Base-by-base conservation (phyloP, 306 rosid species). In the Rosa chinensis region DNA sequence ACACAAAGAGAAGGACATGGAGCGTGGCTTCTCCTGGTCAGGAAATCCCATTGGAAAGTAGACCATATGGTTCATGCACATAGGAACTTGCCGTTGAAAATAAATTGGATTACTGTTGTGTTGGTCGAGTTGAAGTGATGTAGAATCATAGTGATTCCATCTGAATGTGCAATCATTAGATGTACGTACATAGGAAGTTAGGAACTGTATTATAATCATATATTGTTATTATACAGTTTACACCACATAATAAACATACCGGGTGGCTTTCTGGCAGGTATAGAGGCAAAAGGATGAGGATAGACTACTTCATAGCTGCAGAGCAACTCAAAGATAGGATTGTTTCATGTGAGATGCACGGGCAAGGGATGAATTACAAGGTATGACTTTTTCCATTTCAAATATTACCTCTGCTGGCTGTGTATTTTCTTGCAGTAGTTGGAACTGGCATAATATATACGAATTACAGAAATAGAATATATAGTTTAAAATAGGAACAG, bases 251-350 rank as follows among this genome's bases (percentile, higher is more conserved):
- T 79, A 28, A 70, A 69, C 53, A 78, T 85, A 84, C 68, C 10
- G 21, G 37, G 28, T 75, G 37, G 77, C 78, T 82, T 79, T 73
- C 81, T 81, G 80, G 85, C 82, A 95, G 99, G 96, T 92, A 95
- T 79, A 93, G 98, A 10, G 99, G 99, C 78, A 95, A 95, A 86
- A 86, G 97, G 83, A 95, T 95, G 99, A 88, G 99, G 87, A 95
- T 95, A 72, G 99, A 95, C 91, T 95, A 92, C 73, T 92, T 92
- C 70, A 7, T 89, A 77, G 91, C 82, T 80, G 87, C 96, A 56
- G 96, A 95, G 84, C 69, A 77, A 72, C 88, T 95, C 28, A 82
- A 84, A 83, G 92, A 88, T 67, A 89, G 83, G 88, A 91, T 91
- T 83, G 81, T 82, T 86, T 87, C 89, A n/a, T 91, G 99, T 76